Conservation (phyloP, 2,329 filamentous ascomycete genomes). For the Apiospora pterosperma region DNA sequence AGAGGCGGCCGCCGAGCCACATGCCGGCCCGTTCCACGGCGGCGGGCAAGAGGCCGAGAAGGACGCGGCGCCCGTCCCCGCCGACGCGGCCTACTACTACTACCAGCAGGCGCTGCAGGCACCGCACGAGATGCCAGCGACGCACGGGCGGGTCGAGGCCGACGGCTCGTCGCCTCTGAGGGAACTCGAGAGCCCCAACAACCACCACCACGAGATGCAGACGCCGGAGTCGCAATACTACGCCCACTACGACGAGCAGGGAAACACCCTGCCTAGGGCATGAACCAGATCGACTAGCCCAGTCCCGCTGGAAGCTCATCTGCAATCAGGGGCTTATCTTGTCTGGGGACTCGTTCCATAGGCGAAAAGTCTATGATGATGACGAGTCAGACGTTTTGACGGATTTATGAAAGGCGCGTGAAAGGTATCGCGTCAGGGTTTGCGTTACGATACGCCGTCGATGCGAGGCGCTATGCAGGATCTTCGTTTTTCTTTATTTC, state of each 20-base stretch:
- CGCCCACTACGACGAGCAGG: not conserved
- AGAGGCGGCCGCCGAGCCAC: not conserved
- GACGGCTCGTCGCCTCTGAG: not conserved
- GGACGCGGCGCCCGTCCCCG: not conserved
- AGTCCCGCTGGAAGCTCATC: too few relatives aligned
- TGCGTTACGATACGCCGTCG: too few relatives aligned
- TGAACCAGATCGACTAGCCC: too few relatives aligned
- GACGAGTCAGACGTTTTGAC: too few relatives aligned
- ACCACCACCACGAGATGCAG: not conserved
- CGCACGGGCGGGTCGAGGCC: not conserved
- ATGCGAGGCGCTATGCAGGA: too few relatives aligned
- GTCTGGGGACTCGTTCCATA: too few relatives aligned
- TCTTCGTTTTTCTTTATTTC: too few relatives aligned
- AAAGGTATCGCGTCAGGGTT: too few relatives aligned
- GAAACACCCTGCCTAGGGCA: not conserved
- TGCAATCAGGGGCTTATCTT: too few relatives aligned
- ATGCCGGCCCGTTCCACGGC: not conserved
- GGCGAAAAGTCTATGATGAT: too few relatives aligned
- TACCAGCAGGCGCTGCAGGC: not conserved
- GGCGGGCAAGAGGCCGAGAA: not conserved
- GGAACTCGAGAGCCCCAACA: not conserved
- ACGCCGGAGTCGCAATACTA: conserved; percentile 5
- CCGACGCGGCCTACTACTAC: not conserved
- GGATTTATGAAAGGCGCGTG: too few relatives aligned
- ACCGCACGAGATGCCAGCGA: not conserved